Evolutionary conservation across 2,329 filamentous ascomycete genomes (phyloP), one percentile per base, ranked within the genome.

Genomic region (Exserohilum turcica): DNA sequence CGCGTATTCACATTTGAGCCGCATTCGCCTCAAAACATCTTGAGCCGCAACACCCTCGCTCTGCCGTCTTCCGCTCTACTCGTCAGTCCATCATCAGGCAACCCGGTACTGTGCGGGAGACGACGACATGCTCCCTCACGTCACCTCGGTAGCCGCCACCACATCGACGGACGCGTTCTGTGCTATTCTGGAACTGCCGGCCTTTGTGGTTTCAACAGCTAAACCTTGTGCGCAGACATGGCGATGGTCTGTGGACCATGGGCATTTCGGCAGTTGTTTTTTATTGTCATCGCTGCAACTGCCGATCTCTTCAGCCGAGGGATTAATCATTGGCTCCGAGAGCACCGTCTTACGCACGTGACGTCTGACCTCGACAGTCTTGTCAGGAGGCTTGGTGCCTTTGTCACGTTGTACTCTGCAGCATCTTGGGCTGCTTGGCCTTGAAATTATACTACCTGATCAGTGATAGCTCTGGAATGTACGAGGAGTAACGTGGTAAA

Each of bases 171-270:
- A 38, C 31, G 46, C 51, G 24, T 42, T 51, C 31, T 31, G 36
- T 46, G 36, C 39, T 48, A 45, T 50, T 60, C 50, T 48, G 21
- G 54, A 64, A 64, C 61, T 64, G 59, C 61, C 61, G 60, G 43
- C 42, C 19, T 33, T 48, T 19, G 33, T 37, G 16, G 44, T 13
- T 27, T 49, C 28, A 19, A 56, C 33, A 54, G 32, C 52, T 56
- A 58, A 39, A 37, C 43, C 52, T 45, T 43, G 54, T 38, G 47
- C 37, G 32, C 52, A 45, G 55, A 18, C 16, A 54, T 49, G 48
- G 33, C 44, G 43, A 52, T n/a, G 24, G 52, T 32, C 39, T 48
- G 49, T 58, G 56, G 47, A 38, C 42, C 43, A 53, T 52, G 24
- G 19, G n/a, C 35, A 21, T 9, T 28, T 48, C 60, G 60, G 60